Conservation (phyloP, 2,329 filamentous ascomycete species). For the Fusarium sp. region DNA sequence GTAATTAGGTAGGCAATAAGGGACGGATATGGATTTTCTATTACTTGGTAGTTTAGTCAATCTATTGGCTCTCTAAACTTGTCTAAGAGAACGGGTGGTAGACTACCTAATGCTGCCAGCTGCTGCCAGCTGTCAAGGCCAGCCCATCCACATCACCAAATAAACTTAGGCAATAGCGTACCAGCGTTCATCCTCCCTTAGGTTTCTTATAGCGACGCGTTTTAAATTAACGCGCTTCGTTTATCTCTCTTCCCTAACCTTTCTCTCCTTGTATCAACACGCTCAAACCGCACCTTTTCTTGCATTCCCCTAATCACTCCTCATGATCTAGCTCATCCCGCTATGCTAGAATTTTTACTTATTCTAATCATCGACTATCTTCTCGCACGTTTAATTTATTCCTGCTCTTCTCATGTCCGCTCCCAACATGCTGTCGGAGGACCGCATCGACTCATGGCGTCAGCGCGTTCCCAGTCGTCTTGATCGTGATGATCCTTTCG, state of each 20-base stretch:
- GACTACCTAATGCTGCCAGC: conserved; percentile 7
- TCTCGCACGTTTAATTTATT: not conserved
- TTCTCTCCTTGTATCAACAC: no score
- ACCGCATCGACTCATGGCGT: conserved; percentile 51
- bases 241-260: not conserved
- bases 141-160: not conserved
- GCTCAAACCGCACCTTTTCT: not conserved
- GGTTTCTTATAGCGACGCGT: no score
- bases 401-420: not conserved
- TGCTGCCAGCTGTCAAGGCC: conserved; percentile 21
- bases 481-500: conserved; percentile 53
- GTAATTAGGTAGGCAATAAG: not conserved
- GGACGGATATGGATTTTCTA: not conserved
- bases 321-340: not conserved
- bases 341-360: not conserved
- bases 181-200: not conserved
- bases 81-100: not conserved
- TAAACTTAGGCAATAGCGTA: not conserved
- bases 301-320: not conserved
- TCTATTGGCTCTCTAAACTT: not conserved
- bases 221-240: not conserved
- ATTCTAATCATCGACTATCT: not conserved
- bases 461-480: conserved; percentile 51
- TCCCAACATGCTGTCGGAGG: conserved; percentile 14
- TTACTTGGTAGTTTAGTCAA: no score